A percentile compares a stretch with the other conserved stretches of the same genome.
These are phyloP conservation scores for Phoenix dactylifera DNA, from an alignment of 176 grass and related monocot genomes.

Conservation along the genomic window DNA sequence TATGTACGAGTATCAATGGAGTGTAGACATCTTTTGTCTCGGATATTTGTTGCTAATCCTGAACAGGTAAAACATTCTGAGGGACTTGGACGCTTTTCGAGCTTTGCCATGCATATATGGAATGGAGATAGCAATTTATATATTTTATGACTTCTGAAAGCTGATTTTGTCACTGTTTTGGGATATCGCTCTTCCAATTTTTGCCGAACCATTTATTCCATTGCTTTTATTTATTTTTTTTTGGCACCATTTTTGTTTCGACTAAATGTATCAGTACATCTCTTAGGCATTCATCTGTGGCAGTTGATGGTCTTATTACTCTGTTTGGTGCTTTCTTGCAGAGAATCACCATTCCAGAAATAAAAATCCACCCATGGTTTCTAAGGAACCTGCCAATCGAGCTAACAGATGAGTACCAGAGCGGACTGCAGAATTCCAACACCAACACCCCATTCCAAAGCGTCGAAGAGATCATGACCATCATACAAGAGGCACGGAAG, in stretches of 20 bases:
- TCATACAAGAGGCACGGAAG: constrained; percentile 70
- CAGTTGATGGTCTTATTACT: constrained; percentile 2
- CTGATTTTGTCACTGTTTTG: no score
- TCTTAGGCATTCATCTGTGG: no score
- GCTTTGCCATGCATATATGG: no score
- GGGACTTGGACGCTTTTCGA: no score
- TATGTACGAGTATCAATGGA: constrained; percentile 78
- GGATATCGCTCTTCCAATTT: no score
- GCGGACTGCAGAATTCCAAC: constrained; percentile 19
- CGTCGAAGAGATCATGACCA: constrained; percentile 58
- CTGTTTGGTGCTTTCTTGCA: constrained; percentile 18
- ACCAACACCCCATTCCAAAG: constrained; percentile 28
- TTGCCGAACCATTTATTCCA: no score
- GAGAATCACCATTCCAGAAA: constrained; percentile 92
- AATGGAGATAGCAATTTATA: no score
- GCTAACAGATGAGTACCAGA: constrained; percentile 84
- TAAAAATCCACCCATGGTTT: constrained; percentile 97
- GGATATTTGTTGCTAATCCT: constrained; percentile 81
- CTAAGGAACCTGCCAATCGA: constrained; percentile 89
- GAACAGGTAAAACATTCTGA: constrained; percentile 48
- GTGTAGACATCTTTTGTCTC: constrained; percentile 80
- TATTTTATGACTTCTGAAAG: no score
- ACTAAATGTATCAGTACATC: no score
- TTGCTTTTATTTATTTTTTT: no score
- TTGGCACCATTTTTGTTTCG: no score